Evolutionary conservation across 768 basidiomycete species (phyloP).

Genomic region (Kwoniella heveanensis): DNA sequence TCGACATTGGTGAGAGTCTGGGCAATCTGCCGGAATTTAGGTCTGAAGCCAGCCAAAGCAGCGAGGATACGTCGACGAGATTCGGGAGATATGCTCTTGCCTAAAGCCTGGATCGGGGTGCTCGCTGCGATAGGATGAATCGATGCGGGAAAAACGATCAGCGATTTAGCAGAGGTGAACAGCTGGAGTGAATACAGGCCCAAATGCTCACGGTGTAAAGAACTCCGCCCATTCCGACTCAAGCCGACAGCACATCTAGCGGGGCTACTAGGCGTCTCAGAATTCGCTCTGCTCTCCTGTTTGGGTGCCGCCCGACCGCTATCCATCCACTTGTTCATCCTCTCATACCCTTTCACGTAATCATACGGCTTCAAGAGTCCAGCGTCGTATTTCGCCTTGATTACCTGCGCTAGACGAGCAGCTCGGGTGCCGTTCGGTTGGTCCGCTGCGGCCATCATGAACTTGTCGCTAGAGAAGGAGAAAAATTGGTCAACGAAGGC

Average conservation of each 20-base stretch:
- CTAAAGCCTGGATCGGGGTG: conserved; percentile 24
- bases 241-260: background rate
- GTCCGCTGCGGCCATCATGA: conserved; percentile 90
- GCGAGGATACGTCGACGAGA: conserved; percentile 90
- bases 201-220: too few species aligned
- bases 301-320: conserved; percentile 45
- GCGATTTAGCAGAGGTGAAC: too few species aligned
- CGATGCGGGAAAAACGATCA: too few species aligned
- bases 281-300: conserved; percentile 31
- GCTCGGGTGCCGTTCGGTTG: conserved; percentile 88
- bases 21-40: conserved; percentile 58
- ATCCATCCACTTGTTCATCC: conserved; percentile 93
- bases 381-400: conserved; percentile 94
- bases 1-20: conserved; percentile 60
- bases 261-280: conserved; percentile 34
- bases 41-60: conserved; percentile 63
- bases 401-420: conserved; percentile 85
- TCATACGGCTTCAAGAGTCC: conserved; percentile 93
- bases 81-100: conserved; percentile 75
- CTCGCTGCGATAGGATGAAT: conserved; percentile 5
- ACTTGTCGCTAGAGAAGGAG: conserved; percentile 82
- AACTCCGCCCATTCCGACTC: conserved; percentile 11
- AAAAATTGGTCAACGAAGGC: conserved; percentile 68
- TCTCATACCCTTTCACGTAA: conserved; percentile 91
- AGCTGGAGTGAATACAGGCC: too few species aligned